phyloP scores from a whole-genome alignment of 495 filamentous ascomycete genomes.

The Penicillium daleae region DNA sequence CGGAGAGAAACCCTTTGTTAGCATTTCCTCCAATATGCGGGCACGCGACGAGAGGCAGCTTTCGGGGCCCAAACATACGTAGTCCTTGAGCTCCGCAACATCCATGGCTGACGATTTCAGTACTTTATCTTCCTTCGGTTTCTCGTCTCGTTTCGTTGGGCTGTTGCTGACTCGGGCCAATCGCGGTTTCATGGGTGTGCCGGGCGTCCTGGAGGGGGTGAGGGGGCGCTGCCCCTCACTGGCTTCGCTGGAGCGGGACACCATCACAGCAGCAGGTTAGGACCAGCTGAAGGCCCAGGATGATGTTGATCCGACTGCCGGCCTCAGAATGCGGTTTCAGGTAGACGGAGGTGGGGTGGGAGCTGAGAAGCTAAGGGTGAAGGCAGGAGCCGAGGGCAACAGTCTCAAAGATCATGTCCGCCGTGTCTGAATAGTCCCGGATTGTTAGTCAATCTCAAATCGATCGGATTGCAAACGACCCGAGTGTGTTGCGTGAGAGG shows the following conservation, averaged over 20 bases:
- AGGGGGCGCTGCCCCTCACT: constrained; percentile 43
- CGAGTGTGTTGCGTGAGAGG: background rate
- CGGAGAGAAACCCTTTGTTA: constrained; percentile 30
- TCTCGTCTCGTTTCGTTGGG: constrained; percentile 53
- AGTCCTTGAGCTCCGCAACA: constrained; percentile 65
- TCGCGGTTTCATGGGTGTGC: constrained; percentile 48
- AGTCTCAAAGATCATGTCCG: constrained; percentile 45
- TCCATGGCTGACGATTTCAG: constrained; percentile 56
- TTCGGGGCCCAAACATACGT: constrained; percentile 43
- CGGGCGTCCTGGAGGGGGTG: constrained; percentile 43
- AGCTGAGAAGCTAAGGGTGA: constrained; percentile 29
- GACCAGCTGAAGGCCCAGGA: constrained; percentile 7
- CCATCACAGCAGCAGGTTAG: constrained; percentile 35
- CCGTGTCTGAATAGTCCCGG: constrained; percentile 24
- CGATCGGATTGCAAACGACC: constrained; percentile 20
- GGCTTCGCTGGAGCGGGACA: constrained; percentile 45
- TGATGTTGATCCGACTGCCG: constrained; percentile 19
- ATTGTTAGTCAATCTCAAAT: constrained; percentile 22
- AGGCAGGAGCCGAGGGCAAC: constrained; percentile 44
- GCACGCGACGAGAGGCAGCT: constrained; percentile 10
- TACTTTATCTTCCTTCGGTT: constrained; percentile 45
- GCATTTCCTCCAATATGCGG: constrained; percentile 24
- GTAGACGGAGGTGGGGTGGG: constrained; percentile 27
- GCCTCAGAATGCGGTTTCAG: constrained; percentile 32
- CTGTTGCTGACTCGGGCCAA: constrained; percentile 44